These are phyloP conservation scores for Corylus heterophylla DNA, from an alignment of 306 rosid species.

Conservation along the genomic window DNA sequence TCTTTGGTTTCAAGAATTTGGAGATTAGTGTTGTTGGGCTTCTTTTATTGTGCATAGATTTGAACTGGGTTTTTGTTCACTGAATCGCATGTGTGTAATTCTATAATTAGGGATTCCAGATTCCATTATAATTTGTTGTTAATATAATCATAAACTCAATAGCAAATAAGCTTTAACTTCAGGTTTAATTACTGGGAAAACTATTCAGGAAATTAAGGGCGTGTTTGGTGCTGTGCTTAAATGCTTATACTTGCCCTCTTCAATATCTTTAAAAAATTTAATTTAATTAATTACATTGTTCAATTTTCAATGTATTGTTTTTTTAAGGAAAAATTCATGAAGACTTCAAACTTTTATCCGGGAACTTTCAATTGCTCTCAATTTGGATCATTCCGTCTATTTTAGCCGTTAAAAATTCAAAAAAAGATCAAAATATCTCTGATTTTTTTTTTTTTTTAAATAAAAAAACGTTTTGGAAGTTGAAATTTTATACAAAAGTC, in stretches of 20 bases:
- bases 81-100: neutral
- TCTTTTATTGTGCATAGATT: neutral
- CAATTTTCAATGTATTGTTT: no score
- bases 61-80: neutral
- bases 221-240: neutral
- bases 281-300: no score
- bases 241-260: neutral
- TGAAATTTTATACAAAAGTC: no score
- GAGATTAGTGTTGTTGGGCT: neutral
- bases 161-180: neutral
- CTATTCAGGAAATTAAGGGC: neutral
- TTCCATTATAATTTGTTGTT: neutral
- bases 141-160: neutral
- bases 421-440: no score
- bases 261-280: no score
- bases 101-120: neutral
- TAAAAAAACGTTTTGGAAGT: no score
- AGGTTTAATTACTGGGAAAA: neutral
- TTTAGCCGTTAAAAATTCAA: no score
- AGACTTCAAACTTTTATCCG: no score
- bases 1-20: neutral
- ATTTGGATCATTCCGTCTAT: no score
- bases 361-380: no score
- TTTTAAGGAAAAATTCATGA: no score
- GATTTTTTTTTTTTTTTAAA: no score